phyloP scores from a whole-genome alignment of 106 monocot species.

The Alisma plantagoaquatica region DNA sequence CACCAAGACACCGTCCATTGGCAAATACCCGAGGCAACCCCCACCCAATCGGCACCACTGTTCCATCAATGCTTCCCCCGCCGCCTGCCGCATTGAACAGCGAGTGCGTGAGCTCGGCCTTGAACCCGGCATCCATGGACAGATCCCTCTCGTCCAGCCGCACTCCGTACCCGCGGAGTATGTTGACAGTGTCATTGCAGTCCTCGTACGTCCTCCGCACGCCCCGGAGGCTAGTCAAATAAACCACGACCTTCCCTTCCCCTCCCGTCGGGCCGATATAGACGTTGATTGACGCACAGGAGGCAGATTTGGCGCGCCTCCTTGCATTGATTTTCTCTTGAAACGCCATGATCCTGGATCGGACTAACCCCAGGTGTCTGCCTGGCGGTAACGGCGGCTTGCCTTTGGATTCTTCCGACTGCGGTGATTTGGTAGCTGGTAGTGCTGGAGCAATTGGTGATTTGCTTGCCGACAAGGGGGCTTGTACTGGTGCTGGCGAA shows the following conservation, averaged over 20 bases:
- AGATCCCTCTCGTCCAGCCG: constrained; percentile 63
- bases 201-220: constrained; percentile 60
- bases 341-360: constrained; percentile 29
- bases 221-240: constrained; percentile 62
- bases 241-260: constrained; percentile 38
- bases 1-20: constrained; percentile 15
- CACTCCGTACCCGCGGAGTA: constrained; percentile 38
- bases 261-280: constrained; percentile 14
- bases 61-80: not conserved
- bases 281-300: not conserved
- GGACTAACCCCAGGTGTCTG: constrained; percentile 31
- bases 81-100: constrained; percentile 30
- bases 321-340: constrained; percentile 51
- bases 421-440: not conserved
- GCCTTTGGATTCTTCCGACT: not conserved
- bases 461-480: too few relatives aligned
- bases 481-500: too few relatives aligned
- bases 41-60: constrained; percentile 8
- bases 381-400: too few relatives aligned
- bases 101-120: constrained; percentile 39
- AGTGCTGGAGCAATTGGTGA: not conserved
- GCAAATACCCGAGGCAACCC: constrained; percentile 46
- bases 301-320: not conserved
- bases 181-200: constrained; percentile 21
- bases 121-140: constrained; percentile 49